Percentiles rank a stretch among this genome's conserved stretches.
Evolutionary conservation across 2,329 filamentous ascomycete genomes (phyloP).

Genomic region (Exophiala oligosperma): DNA sequence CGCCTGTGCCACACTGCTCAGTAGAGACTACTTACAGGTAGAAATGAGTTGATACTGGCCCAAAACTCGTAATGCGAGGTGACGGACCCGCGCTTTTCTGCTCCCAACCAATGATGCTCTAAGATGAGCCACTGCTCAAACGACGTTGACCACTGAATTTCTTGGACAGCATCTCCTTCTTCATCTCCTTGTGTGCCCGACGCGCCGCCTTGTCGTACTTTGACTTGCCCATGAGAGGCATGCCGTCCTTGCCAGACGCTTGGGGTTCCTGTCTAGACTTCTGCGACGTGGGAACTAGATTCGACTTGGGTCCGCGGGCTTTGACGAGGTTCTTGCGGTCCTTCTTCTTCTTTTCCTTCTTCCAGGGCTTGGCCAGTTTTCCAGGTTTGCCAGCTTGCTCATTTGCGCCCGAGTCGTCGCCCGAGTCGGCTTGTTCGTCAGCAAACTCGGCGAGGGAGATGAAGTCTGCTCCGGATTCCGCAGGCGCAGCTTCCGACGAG

Average conservation of each 20-base stretch:
- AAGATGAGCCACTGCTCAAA: not conserved
- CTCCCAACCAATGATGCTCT: not conserved
- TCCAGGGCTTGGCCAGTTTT: slow-evolving; percentile 6
- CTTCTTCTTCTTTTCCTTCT: slow-evolving; percentile 20
- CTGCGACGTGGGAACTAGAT: slow-evolving; percentile 6
- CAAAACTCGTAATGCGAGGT: too few species aligned
- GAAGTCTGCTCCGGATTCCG: slow-evolving; percentile 12
- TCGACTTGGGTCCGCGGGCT: slow-evolving; percentile 20
- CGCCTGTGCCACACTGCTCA: too few species aligned
- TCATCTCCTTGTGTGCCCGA: slow-evolving; percentile 17
- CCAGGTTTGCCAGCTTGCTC: not conserved
- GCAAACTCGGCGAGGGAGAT: slow-evolving; percentile 13
- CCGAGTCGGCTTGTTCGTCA: not conserved
- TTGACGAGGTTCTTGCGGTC: slow-evolving; percentile 23
- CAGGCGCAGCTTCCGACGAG: not conserved
- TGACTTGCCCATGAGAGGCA: slow-evolving; percentile 18
- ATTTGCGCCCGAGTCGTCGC: not conserved
- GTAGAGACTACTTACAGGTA: too few species aligned
- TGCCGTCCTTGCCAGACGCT: slow-evolving; percentile 10
- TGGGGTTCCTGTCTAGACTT: slow-evolving; percentile 15
- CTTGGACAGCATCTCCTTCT: slow-evolving; percentile 9
- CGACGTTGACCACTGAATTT: not conserved
- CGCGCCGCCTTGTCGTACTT: slow-evolving; percentile 22
- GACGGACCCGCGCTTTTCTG: too few species aligned
- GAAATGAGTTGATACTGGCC: too few species aligned